Base-by-base conservation (phyloP, 2,329 filamentous ascomycete genomes). In the Alternaria arborescens region DNA sequence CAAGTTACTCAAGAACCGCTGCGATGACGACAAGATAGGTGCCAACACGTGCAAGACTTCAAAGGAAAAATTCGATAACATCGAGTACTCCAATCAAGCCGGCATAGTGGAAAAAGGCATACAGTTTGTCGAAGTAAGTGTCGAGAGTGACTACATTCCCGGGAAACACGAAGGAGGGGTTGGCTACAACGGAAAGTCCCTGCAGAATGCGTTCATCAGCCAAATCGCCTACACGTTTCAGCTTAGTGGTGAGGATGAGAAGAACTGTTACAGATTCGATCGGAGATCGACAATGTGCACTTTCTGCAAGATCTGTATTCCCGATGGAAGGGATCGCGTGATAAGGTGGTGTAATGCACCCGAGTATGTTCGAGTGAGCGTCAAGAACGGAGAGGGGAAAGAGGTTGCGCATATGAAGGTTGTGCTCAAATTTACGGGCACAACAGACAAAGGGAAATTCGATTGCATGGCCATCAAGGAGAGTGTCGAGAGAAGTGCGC, bases 251-350 rank as follows among this genome's bases (percentile, higher is more conserved):
- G 36, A 30, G 5, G 40, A 51, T 8, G 55, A 51, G 8, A 52
- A 52, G 46, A 62, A 62, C 7, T 62, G 55, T 26, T 55, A 55
- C 18, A 32, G 18, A 14, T 62, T 48, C 5, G 42, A 62, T 36
- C 46, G 51, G 18, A 47, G 43, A 28, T 51, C 51, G 10, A 46
- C 41, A 2, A 40, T 47, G 1, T 52, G 50, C 32, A 10, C 24
- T 4, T 32, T 51, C 12, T 54, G 50, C 46, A 18, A 36, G 8
- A 18, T 46, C 11, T 53, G 51, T 10, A 30, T 14, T 30, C 12
- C 30, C 34, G 22, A 38, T 30, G 36, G 14, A 16, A 43, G 34
- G 20, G 22, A 36, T 24, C 36, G 44, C 16, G 22, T 55, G 20
- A 2, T 44, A 14, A 41, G 38, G 14, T 60, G 52, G 52, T 56